phyloP scores from a whole-genome alignment of 345 rosid genomes.

The Eucalyptus sp. region DNA sequence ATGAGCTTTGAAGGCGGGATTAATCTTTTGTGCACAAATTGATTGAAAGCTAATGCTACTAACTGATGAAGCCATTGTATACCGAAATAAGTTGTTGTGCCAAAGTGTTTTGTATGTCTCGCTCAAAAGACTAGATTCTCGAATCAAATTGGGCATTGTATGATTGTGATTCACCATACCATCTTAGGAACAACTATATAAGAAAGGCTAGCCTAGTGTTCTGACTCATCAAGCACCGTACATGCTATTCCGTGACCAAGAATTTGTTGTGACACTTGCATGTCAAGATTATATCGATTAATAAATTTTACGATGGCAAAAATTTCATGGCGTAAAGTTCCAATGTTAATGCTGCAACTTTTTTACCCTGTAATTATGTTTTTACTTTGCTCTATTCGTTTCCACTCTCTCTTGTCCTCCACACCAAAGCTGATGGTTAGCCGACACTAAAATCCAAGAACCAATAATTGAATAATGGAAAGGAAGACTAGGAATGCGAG shows the following conservation, averaged over 20 bases:
- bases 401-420: background rate
- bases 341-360: background rate
- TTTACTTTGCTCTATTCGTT: background rate
- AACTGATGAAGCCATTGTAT: background rate
- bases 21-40: no score
- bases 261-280: background rate
- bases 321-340: background rate
- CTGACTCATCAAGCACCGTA: background rate
- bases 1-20: background rate
- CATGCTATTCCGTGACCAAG: background rate
- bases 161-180: background rate
- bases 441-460: background rate
- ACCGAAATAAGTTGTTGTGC: background rate
- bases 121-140: no score
- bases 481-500: background rate
- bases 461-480: background rate
- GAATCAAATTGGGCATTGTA: background rate
- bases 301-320: background rate
- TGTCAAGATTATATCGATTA: background rate
- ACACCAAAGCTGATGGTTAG: background rate
- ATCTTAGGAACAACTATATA: background rate
- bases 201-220: background rate
- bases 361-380: background rate
- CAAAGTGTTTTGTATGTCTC: background rate
- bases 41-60: background rate